Base-by-base conservation (phyloP, 306 rosid genomes). In the Begonia fuchsioides region DNA sequence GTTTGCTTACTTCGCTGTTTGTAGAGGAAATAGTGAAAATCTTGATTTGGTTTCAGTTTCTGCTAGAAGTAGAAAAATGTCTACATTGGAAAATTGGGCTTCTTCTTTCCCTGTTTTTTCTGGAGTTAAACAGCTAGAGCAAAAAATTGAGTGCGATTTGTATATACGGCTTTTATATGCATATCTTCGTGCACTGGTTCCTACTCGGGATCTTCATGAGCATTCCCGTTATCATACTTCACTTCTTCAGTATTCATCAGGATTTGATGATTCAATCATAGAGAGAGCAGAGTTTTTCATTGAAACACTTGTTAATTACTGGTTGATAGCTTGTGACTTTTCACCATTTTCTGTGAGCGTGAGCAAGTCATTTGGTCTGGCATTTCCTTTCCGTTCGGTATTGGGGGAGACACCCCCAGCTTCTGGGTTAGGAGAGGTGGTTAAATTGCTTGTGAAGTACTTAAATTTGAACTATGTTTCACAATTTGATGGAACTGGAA, bases 251-350 rank as follows among this genome's bases (percentile, higher is more conserved):
- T 80, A 72, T 54, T 57, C 82, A 2, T 41, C 56, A 0, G 82
- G 83, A 2, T 62, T 55, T 11, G 94, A 79, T 10, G 79, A 68
- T 1, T 52, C 73, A 0, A 57, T 56, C 11, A 44, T 58, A 26
- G 45, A 38, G 14, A 67, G 75, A 3, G 92, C 92, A 0, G 87
- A 87, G 65, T 77, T 79, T 39, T 58, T 82, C 1, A 82, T 82
- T 2, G 58, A 70, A 46, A 17, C 80, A 0, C 56, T 87, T 9
- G 52, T 71, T 32, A 79, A 77, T 12, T 87, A 82, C 43, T 87
- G 96, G 96, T 59, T 87, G 51, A 80, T 82, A 17, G 94, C 82
- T 46, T 77, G 75, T 10, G 96, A 87, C 58, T 87, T 82, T 66
- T 82, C 96, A 8, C 94, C 94, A 8, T 15, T 82, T 2, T 76